phyloP scores from a whole-genome alignment of 768 basidiomycete genomes.

The Suillus fuscotomentosus region DNA sequence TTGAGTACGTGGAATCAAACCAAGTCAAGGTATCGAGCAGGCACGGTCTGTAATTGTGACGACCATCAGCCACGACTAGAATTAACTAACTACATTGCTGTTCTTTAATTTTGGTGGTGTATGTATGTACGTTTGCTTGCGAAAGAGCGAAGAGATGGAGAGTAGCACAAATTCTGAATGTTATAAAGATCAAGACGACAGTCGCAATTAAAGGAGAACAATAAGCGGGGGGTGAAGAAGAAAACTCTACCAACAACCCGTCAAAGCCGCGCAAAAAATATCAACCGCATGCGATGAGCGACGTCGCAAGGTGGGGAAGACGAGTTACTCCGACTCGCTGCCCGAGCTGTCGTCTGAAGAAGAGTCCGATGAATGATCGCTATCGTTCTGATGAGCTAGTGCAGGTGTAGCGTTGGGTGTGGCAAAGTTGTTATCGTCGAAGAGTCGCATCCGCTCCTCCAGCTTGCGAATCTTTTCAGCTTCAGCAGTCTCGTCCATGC shows the following conservation, averaged over 20 bases:
- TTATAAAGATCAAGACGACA: constrained; percentile 39
- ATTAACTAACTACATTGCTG: constrained; percentile 53
- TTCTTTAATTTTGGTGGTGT: constrained; percentile 41
- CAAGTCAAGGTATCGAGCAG: constrained; percentile 3
- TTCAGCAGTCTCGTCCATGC: constrained; percentile 96
- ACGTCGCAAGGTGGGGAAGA: not conserved
- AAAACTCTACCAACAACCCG: constrained; percentile 24
- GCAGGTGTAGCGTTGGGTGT: constrained; percentile 34
- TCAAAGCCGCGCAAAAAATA: constrained; percentile 12
- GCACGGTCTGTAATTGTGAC: constrained; percentile 14
- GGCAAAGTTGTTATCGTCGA: constrained; percentile 47
- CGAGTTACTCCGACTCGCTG: constrained; percentile 74
- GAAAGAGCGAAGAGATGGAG: constrained; percentile 19
- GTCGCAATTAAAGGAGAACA: constrained; percentile 25
- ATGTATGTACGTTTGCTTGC: constrained; percentile 38
- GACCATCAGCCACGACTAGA: constrained; percentile 27
- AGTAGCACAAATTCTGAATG: constrained; percentile 19
- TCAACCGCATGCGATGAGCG: constrained; percentile 11
- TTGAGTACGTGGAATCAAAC: not conserved
- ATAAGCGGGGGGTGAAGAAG: constrained; percentile 21
- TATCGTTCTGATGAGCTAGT: constrained; percentile 38
- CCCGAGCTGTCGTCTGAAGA: constrained; percentile 81
- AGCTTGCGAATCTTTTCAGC: constrained; percentile 91
- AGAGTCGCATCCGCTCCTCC: constrained; percentile 84
- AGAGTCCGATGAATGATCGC: constrained; percentile 78